Evolutionary conservation across 257 asterid species (phyloP).

Genomic region (Salvia hispanica): DNA sequence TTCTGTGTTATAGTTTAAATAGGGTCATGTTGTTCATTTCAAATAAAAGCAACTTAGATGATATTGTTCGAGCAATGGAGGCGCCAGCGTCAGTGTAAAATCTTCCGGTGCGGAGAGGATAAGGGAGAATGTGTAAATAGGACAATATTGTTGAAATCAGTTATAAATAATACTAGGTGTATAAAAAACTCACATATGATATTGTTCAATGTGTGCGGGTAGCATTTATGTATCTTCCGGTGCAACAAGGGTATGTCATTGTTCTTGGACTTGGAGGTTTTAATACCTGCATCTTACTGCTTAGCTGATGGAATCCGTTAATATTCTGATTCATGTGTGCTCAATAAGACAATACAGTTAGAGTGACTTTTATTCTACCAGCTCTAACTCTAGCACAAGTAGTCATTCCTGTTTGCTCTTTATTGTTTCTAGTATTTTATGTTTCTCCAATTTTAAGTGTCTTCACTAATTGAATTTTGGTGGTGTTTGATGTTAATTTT

Average conservation of each 20-base stretch:
- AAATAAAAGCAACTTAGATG: too few species aligned
- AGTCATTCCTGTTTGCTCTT: not conserved
- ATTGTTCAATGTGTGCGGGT: too few species aligned
- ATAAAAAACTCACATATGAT: not conserved
- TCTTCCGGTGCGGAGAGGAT: too few species aligned
- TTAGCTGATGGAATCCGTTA: not conserved
- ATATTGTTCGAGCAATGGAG: not conserved
- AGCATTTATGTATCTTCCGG: too few species aligned
- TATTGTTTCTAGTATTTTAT: not conserved
- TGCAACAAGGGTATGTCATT: not conserved
- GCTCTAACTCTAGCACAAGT: not conserved
- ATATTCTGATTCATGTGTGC: conserved; percentile 16
- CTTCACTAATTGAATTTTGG: not conserved
- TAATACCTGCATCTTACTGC: not conserved
- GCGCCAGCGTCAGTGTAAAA: too few species aligned
- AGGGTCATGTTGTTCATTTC: not conserved
- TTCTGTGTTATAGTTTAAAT: not conserved
- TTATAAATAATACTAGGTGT: too few species aligned
- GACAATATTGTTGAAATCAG: too few species aligned
- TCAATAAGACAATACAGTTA: not conserved
- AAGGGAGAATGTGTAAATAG: too few species aligned
- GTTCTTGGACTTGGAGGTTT: not conserved
- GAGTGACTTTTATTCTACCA: conserved; percentile 4
- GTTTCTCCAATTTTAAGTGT: conserved; percentile 11
- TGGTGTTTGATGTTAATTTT: not conserved